phyloP scores from a whole-genome alignment of 192 early-diverging fungal genomes.

The Radiomyces spectabilis region DNA sequence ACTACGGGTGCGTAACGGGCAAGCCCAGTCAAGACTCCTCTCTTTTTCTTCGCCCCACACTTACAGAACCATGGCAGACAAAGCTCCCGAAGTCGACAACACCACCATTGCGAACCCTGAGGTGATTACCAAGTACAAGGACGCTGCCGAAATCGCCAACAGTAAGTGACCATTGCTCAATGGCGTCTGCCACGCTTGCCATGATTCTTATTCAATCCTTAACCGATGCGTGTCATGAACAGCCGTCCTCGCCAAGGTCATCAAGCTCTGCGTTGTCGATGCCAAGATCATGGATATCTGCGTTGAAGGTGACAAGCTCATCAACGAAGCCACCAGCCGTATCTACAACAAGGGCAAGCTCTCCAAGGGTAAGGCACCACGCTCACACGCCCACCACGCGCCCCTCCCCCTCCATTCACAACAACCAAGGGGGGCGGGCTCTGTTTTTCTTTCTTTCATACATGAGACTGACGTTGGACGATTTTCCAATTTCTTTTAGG shows the following conservation, averaged over 20 bases:
- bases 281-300: slow-evolving; percentile 85
- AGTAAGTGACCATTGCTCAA: too few species aligned
- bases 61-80: neutral
- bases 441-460: neutral
- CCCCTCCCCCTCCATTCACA: too few species aligned
- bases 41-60: neutral
- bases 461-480: too few species aligned
- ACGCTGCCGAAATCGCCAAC: slow-evolving; percentile 85
- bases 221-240: too few species aligned
- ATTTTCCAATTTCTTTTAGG: slow-evolving; percentile 30
- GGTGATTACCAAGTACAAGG: slow-evolving; percentile 89
- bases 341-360: slow-evolving; percentile 75
- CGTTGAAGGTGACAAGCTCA: slow-evolving; percentile 77
- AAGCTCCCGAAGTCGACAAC: slow-evolving; percentile 17
- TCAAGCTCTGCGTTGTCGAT: slow-evolving; percentile 65
- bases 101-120: slow-evolving; percentile 61
- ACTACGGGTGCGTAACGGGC: too few species aligned
- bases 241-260: slow-evolving; percentile 65
- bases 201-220: too few species aligned
- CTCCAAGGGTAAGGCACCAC: slow-evolving; percentile 21
- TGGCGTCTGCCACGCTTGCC: too few species aligned
- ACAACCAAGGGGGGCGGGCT: neutral
- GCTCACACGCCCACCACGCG: too few species aligned
- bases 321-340: slow-evolving; percentile 68
- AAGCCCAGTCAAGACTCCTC: too few species aligned